phyloP scores from a whole-genome alignment of 768 basidiomycete genomes.

The Naganishia antarctica region DNA sequence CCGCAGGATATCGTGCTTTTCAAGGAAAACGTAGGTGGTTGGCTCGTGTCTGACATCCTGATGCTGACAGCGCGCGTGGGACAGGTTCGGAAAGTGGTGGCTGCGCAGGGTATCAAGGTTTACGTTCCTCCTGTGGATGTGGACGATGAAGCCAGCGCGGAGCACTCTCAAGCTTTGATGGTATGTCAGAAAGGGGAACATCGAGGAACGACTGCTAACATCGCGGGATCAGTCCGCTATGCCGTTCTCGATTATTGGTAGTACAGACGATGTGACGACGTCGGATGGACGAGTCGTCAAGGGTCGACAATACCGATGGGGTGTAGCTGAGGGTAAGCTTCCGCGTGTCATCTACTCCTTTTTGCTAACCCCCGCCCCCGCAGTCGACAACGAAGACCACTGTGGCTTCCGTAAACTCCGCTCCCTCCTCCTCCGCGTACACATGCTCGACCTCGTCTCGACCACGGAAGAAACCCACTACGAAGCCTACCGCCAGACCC shows the following conservation, averaged over 20 bases:
- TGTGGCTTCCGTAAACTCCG: constrained; percentile 99
- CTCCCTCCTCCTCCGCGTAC: constrained; percentile 87
- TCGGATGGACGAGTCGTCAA: constrained; percentile 87
- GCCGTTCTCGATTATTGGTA: constrained; percentile 98
- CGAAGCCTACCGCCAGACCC: constrained; percentile 93
- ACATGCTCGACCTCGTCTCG: constrained; percentile 96
- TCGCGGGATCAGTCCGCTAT: constrained; percentile 60
- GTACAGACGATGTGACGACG: constrained; percentile 87
- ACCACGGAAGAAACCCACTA: constrained; percentile 95
- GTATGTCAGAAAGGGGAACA: not conserved
- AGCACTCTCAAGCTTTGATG: constrained; percentile 79
- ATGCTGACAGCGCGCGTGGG: not conserved
- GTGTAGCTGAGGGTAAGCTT: constrained; percentile 88
- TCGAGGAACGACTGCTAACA: not conserved
- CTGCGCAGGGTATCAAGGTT: constrained; percentile 87
- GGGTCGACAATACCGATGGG: constrained; percentile 98
- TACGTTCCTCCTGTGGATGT: constrained; percentile 88
- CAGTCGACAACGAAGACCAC: constrained; percentile 98
- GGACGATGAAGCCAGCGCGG: constrained; percentile 78
- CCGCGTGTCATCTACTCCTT: no score
- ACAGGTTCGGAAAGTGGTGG: constrained; percentile 73
- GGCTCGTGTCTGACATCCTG: not conserved
- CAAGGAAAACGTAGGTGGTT: constrained; percentile 69
- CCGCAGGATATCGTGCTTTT: constrained; percentile 90
- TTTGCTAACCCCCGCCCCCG: not conserved